Evolutionary conservation across 2,329 filamentous ascomycete genomes (phyloP), one percentile per base, ranked within the genome.

Genomic region (Aspergillus cejpii): DNA sequence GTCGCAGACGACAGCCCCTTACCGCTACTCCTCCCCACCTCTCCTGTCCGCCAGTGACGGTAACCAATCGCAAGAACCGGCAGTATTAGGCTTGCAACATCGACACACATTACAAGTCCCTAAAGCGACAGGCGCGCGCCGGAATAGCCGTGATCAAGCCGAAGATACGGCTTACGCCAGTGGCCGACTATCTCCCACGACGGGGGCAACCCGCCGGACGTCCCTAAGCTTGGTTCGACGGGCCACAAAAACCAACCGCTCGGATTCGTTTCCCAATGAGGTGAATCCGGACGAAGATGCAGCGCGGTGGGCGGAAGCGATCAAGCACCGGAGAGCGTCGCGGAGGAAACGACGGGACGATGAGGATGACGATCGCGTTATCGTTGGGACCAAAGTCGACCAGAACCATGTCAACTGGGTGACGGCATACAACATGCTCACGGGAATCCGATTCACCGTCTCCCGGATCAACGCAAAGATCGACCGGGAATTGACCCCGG

Each of bases 371-470:
- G 81, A 90, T 50, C 70, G 79, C 21, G 91, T 98, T 7, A 78
- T 97, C 24, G 90, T 98, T 14, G 92, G 92, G 48, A 98, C 88
- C 47, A 97, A 96, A 71, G 92, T 98, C 41, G 92, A 98, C 64
- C 90, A 97, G 72, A 86, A 87, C 60, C 92, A 98, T 66, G 86
- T 88, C 55, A 97, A 97, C 67, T 98, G 87, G 83, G 89, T 94
- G 36, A 96, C 89, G 1, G 92, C 92, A 47, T 98, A 98, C 74
- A 98, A 98, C 69, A 98, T 98, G 92, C 78, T 98, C 71, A 98
- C 92, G 29, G 92, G 92, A 52, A 98, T 98, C 64, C 89, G 92
- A 44, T 95, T 97, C 59, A 90, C 88, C 34, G 92, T 98, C 20
- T 97, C 90, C 52, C 79, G 92, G 59, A 95, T 90, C 45, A 97